Evolutionary conservation across 2,329 filamentous ascomycete species (phyloP), one percentile per base, ranked within the genome.

Genomic region (Monosporascus sp.): DNA sequence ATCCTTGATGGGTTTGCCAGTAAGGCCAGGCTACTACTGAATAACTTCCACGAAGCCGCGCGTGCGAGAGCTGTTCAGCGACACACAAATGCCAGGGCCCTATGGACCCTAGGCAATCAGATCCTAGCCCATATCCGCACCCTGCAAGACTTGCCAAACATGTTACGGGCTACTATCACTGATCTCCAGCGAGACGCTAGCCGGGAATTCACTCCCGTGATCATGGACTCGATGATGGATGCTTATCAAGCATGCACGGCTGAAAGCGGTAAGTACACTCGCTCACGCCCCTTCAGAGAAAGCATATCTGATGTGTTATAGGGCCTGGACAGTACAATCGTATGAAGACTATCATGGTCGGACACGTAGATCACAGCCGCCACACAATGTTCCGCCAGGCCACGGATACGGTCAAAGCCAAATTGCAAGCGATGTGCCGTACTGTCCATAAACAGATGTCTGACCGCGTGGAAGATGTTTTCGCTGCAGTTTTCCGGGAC

Each of bases 271-370:
- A n/a, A 43, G 40, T 78, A 75, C 62, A 58, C 56, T 63, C 38
- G 22, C 14, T 20, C 35, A 20, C 18, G 44, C 20, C 7, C 9
- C 14, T 7, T 8, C 43, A 1, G 5, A 7, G 26, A 15, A 37
- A n/a, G n/a, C 43, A 31, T 49, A 48, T 59, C 38, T 44, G 38
- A 28, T 38, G 5, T 20, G 8, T 18, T 24, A 35, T 69, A 46
- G 72, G 77, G 4, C 4, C 38, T 0, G 80, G 81, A 3, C 70
- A 63, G 11, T 82, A 69, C 61, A 66, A 53, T 37, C 73, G 80
- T 2, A 85, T 85, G 77, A 84, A 81, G 57, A 53, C 48, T 0
- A 56, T 68, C 26, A 81, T 85, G 78, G 51, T 51, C 0, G 43
- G 58, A 0, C 72, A 82, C 51, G 72, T 85, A 1, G 64, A 73